Evolutionary conservation across 345 rosid genomes (phyloP), one percentile per base, ranked within the genome.

Genomic region (Raphanus sativus): DNA sequence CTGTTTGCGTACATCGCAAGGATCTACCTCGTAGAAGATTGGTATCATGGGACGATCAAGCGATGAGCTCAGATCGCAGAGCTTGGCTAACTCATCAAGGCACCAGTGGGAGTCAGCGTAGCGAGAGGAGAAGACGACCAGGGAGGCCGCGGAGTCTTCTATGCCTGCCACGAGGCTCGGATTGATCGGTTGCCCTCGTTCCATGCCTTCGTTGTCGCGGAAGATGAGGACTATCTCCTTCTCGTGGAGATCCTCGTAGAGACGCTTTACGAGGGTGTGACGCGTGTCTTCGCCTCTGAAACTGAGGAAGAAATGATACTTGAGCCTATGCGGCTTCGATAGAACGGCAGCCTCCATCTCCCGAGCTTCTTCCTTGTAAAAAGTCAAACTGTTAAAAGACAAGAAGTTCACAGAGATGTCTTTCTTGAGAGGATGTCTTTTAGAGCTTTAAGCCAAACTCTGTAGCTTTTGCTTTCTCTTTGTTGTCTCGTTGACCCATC

Each of bases 231-330:
- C 62, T 1, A 72, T 74, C 4, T 78, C 29, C 28, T 16, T 63
- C 12, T 1, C 8, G 25, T 52, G 58, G 3, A 8, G 70, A 9
- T 81, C 80, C 0, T 59, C n/a, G 16, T 8, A 10, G 76, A 89
- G 80, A 3, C 33, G 24, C 48, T 8, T 10, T 5, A 80, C 78
- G 75, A 88, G 12, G 66, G 33, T 64, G 1, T 16, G 0, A 52
- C 92, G 86, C 15, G 87, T 88, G 75, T 88, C 90, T 61, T 76
- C 80, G n/a, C 89, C 87, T 16, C 86, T 71, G 77, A 86, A 89
- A 15, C 90, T 89, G 13, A 89, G 71, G 77, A 87, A 87, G 5
- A 86, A 81, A 76, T 89, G 86, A 72, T 70, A 89, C 4, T 61
- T 69, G 70, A 81, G 83, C 74, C 91, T 61, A 5, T 61, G 63